Evolutionary conservation across 768 basidiomycete genomes (phyloP).

Genomic region (Galerina sulciceps): DNA sequence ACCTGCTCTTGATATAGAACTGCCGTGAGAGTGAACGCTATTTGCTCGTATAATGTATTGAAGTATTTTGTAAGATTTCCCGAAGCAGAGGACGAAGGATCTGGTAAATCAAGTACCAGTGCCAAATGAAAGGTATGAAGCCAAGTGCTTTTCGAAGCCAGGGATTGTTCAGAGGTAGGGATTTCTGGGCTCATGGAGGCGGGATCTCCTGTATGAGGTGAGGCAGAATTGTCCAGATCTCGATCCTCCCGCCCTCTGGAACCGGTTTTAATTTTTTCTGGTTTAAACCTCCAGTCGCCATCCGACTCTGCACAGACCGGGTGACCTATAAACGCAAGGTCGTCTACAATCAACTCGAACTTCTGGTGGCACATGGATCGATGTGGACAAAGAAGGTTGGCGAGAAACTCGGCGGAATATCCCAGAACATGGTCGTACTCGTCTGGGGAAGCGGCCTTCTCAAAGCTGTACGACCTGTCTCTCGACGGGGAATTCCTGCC

Average conservation of each 20-base stretch:
- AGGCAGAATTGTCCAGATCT: constrained; percentile 45
- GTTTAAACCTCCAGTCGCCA: constrained; percentile 76
- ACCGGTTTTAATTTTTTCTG: constrained; percentile 56
- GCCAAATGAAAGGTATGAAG: constrained; percentile 85
- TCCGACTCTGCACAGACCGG: constrained; percentile 81
- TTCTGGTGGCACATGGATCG: constrained; percentile 88
- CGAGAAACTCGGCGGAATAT: constrained; percentile 81
- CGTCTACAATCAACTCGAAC: constrained; percentile 91
- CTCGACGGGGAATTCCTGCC: constrained; percentile 54
- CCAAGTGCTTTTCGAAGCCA: constrained; percentile 46
- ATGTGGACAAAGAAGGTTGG: constrained; percentile 79
- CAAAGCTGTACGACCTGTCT: constrained; percentile 41
- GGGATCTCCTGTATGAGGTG: constrained; percentile 35
- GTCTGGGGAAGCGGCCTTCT: constrained; percentile 36
- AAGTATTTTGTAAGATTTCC: constrained; percentile 80
- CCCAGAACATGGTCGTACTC: constrained; percentile 78
- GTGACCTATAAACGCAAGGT: constrained; percentile 92
- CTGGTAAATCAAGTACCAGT: constrained; percentile 85
- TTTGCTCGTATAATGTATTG: constrained; percentile 87
- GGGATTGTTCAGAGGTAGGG: constrained; percentile 39
- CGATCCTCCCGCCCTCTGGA: constrained; percentile 63
- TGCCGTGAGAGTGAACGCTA: constrained; percentile 89
- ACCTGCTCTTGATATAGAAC: constrained; percentile 93
- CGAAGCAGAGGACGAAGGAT: constrained; percentile 83
- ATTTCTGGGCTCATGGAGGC: constrained; percentile 30